These are phyloP conservation scores for Cornus kousa DNA, from an alignment of 148 eudicot genomes.

Conservation along the genomic window DNA sequence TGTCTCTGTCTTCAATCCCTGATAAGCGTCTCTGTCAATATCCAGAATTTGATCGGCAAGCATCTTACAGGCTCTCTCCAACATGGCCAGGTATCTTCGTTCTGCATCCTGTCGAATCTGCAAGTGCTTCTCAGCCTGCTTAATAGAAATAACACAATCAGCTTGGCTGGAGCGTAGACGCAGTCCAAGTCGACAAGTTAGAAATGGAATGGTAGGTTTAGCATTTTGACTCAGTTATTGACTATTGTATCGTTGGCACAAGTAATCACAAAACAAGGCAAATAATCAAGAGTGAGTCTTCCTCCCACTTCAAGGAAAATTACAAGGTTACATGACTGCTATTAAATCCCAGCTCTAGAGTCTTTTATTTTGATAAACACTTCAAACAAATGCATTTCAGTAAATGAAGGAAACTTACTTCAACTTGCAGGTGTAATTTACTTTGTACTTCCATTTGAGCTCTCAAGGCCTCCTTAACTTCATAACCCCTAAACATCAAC, in stretches of 20 bases:
- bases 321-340: neutral
- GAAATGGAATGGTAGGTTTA: neutral
- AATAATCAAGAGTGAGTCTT: neutral
- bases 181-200: neutral
- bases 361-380: neutral
- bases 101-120: slow-evolving; percentile 76
- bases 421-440: slow-evolving; percentile 74
- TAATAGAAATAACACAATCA: neutral
- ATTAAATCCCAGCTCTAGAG: neutral
- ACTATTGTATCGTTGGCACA: neutral
- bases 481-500: slow-evolving; percentile 49
- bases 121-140: slow-evolving; percentile 79
- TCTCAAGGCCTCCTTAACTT: slow-evolving; percentile 80
- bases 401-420: slow-evolving; percentile 39
- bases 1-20: slow-evolving; percentile 21
- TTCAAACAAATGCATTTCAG: neutral
- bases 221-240: neutral
- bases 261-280: neutral
- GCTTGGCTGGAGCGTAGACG: neutral
- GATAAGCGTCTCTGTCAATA: slow-evolving; percentile 32
- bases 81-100: slow-evolving; percentile 60
- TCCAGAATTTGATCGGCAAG: slow-evolving; percentile 62
- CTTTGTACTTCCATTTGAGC: slow-evolving; percentile 89
- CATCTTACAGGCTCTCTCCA: slow-evolving; percentile 75
- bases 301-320: neutral